Conservation (phyloP, 176 grass and related monocot genomes). For the Zoysia pacifica region DNA sequence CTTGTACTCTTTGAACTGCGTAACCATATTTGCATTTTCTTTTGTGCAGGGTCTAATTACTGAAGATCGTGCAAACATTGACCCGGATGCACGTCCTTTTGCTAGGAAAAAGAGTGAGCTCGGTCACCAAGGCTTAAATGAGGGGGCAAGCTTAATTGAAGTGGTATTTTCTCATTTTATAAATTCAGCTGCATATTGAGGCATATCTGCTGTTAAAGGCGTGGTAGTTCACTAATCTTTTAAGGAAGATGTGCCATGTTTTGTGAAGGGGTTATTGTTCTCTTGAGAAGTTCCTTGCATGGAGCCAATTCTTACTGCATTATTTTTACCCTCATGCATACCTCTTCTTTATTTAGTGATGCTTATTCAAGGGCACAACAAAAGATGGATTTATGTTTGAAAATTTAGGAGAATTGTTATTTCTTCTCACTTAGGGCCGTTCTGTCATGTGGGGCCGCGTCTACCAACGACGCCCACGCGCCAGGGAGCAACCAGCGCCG, state of each 20-base stretch:
- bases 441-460: no score
- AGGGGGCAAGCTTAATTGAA: conserved; percentile 88
- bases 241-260: neutral
- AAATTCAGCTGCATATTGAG: conserved; percentile 10
- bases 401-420: conserved; percentile 1
- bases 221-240: conserved; percentile 8
- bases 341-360: neutral
- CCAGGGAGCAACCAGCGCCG: no score
- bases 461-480: no score
- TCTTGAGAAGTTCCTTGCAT: conserved; percentile 16
- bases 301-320: neutral
- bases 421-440: neutral
- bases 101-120: conserved; percentile 76
- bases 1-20: conserved; percentile 17
- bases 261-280: conserved; percentile 24
- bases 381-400: neutral
- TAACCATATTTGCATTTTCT: conserved; percentile 22
- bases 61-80: conserved; percentile 75
- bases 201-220: conserved; percentile 15
- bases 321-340: conserved; percentile 2
- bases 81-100: conserved; percentile 80
- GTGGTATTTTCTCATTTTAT: conserved; percentile 62
- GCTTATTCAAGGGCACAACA: neutral
- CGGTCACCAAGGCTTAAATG: conserved; percentile 68
- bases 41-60: conserved; percentile 81